Base-by-base conservation (phyloP, 768 basidiomycete species). In the Butyriboletus loyo region DNA sequence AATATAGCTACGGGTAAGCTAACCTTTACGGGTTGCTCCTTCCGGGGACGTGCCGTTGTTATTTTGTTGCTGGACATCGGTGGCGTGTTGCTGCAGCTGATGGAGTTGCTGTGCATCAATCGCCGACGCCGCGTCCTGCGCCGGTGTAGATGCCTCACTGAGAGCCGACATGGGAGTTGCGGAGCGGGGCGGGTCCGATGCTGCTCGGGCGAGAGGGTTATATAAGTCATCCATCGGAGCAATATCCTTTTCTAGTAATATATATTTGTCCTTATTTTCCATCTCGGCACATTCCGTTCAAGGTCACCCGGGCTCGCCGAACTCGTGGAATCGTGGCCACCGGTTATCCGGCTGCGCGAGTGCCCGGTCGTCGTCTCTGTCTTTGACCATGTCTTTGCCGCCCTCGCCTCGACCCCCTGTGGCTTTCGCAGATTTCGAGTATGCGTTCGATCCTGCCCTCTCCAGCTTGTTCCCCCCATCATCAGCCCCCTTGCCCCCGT, bases 101-200 rank as follows among this genome's bases (percentile, higher is more conserved):
- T 77, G 77, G 24, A 77, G 74, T 58, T 78, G 77, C 61, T 79
- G 77, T 50, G 78, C 73, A 71, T 87, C 86, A 65, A 86, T 82
- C 63, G 75, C 60, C 70, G 70, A 68, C 72, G 77, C 70, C 78
- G 82, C 69, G 77, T 85, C 64, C 77, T 83, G 71, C 76, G 82
- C 74, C 84, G 84, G 83, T 75, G 83, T 82, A 66, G 76, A 73
- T 67, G 83, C 83, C 73, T 83, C 79, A 76, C 78, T 78, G 74
- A 86, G 82, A 75, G 83, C 85, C 83, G 86, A 86, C 85, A 87
- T 87, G 75, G 74, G 72, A 69, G 75, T 70, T 71, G 72, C 74
- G 75, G 75, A 71, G 71, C 65, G 64, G 63, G 64, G 58, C 61
- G 39, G 61, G 61, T 57, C 68, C 67, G 68, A 67, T 43, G 49